Evolutionary conservation across 2,329 filamentous ascomycete genomes (phyloP), one percentile per base, ranked within the genome.

Genomic region (Fusarium tjaetaba): DNA sequence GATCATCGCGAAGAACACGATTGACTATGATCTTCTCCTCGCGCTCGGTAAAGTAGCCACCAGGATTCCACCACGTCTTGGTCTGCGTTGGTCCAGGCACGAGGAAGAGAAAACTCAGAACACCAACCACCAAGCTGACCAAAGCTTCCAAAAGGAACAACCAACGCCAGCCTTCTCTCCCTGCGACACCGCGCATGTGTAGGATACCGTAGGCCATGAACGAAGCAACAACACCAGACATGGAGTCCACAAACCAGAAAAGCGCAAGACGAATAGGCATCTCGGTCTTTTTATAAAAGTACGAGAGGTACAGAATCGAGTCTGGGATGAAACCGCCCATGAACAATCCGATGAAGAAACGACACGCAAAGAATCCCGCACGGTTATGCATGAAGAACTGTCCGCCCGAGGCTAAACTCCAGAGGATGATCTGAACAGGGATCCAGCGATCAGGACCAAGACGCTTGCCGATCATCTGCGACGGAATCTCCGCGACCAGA

Each of bases 131-230:
- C 7, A 57, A 13, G 3, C 53, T 57, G 28, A 57, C n/a, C 22
- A 57, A 22, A 36, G 53, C 51, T 13, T 83, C 81, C 22, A 83
- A 78, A 10, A 83, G 78, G 64, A 88, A 90, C 20, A 89, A 76
- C 87, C 88, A 89, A 30, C 87, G 81, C 88, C 89, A 91, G 9
- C 89, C 89, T 60, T 84, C 86, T 70, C 87, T 83, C 0, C 85
- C 85, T 32, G 86, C 80, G 41, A 85, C 75, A n/a, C 88, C 88
- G 30, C 87, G 83, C 78, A 89, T 84, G 13, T 85, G 86, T 1
- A 91, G 72, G 20, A 91, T 85, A 11, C 88, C 88, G 64, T 57
- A 42, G 0, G 38, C 39, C 36, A 42, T 30, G 41, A 48, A 46
- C 0, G 55, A 46, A 15, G 55, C 55, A 3, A 58, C n/a, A 1